Conservation (phyloP, 805 yeast genomes). For the Ogataea neopini region DNA sequence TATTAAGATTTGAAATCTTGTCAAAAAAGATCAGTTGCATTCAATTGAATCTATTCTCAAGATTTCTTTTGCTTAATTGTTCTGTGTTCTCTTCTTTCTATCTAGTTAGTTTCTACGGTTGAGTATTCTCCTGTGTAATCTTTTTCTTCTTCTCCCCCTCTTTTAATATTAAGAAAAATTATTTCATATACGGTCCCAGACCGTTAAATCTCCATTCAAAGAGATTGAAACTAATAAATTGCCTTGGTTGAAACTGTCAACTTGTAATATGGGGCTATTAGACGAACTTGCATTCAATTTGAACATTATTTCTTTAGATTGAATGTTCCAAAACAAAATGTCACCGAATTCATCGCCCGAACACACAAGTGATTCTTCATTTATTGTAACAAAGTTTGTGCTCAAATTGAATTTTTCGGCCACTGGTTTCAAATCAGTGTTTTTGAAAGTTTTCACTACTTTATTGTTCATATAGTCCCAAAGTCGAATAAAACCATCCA, state of each 20-base stretch:
- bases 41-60: constrained; percentile 17
- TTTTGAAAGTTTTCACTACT: constrained; percentile 66
- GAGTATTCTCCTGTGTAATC: constrained; percentile 21
- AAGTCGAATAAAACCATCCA: constrained; percentile 75
- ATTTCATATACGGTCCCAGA: constrained; percentile 25
- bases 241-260: constrained; percentile 42
- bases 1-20: background rate
- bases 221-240: constrained; percentile 35
- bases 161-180: constrained; percentile 4
- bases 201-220: constrained; percentile 31
- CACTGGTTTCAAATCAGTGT: constrained; percentile 33
- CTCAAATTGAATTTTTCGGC: constrained; percentile 55
- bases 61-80: constrained; percentile 10
- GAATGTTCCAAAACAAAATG: constrained; percentile 67
- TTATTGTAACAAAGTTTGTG: constrained; percentile 47
- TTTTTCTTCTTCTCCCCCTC: constrained; percentile 16
- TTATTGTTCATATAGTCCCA: constrained; percentile 87
- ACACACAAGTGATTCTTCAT: constrained; percentile 43
- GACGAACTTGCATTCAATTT: constrained; percentile 20
- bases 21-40: constrained; percentile 22
- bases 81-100: constrained; percentile 12
- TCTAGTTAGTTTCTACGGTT: constrained; percentile 16
- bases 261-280: constrained; percentile 39
- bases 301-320: constrained; percentile 49
- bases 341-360: constrained; percentile 64